Conservation (phyloP, 352 stramenopile genomes). For the Proteromonas lacertae region DNA sequence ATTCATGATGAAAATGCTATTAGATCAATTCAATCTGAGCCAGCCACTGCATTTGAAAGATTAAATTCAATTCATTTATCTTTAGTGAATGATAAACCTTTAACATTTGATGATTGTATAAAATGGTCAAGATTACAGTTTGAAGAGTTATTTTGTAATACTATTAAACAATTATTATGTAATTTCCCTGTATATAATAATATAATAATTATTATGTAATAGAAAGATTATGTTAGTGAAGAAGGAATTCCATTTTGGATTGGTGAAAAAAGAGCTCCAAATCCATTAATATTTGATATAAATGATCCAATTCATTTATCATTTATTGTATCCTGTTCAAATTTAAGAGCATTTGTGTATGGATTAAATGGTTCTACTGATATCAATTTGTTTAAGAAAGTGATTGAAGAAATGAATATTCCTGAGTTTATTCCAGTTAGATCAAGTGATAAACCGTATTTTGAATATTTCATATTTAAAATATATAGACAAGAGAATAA, state of each 20-base stretch:
- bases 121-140: slow-evolving; percentile 52
- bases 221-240: not conserved
- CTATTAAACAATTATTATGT: slow-evolving; percentile 80
- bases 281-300: slow-evolving; percentile 51
- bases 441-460: not conserved
- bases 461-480: not conserved
- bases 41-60: slow-evolving; percentile 80
- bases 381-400: not conserved
- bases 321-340: slow-evolving; percentile 73
- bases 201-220: not conserved
- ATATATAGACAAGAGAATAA: not conserved
- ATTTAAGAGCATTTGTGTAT: slow-evolving; percentile 68
- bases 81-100: slow-evolving; percentile 50
- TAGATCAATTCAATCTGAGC: slow-evolving; percentile 58
- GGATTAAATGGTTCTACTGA: slow-evolving; percentile 27
- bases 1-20: slow-evolving; percentile 26
- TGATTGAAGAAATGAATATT: not conserved
- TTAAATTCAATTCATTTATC: slow-evolving; percentile 45
- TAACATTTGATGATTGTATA: slow-evolving; percentile 81
- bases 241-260: not conserved
- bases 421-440: not conserved
- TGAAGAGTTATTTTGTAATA: slow-evolving; percentile 83
- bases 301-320: slow-evolving; percentile 56
- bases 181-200: slow-evolving; percentile 72
- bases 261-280: slow-evolving; percentile 61